Evolutionary conservation across 2,329 filamentous ascomycete species (phyloP).

Genomic region (Rhynchosporium agropyri): DNA sequence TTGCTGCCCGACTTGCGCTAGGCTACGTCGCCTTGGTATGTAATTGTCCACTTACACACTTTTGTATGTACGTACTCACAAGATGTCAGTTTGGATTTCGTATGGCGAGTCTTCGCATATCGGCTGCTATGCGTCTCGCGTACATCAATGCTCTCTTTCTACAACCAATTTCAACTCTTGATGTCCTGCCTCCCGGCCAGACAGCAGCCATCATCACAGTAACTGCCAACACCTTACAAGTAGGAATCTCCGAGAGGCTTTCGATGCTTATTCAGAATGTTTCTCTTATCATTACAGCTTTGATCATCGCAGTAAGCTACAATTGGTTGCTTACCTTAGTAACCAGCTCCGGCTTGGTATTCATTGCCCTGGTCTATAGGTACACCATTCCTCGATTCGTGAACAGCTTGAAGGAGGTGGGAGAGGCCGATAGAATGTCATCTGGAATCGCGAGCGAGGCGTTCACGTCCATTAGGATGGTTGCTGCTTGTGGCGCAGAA

Average conservation of each 20-base stretch:
- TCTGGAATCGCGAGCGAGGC: slow-evolving; percentile 63
- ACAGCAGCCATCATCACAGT: slow-evolving; percentile 60
- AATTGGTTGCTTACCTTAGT: slow-evolving; percentile 64
- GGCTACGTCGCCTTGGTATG: slow-evolving; percentile 59
- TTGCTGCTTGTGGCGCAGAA: slow-evolving; percentile 65
- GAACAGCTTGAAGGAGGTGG: slow-evolving; percentile 51
- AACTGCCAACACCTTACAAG: slow-evolving; percentile 62
- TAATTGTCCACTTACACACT: background rate
- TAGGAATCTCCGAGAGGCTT: slow-evolving; percentile 66
- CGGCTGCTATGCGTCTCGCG: slow-evolving; percentile 61
- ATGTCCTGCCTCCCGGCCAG: slow-evolving; percentile 59
- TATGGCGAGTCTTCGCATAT: slow-evolving; percentile 63
- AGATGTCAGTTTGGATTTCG: slow-evolving; percentile 57
- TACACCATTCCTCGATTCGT: slow-evolving; percentile 58
- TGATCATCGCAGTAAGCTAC: slow-evolving; percentile 58
- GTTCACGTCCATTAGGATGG: slow-evolving; percentile 61
- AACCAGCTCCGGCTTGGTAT: slow-evolving; percentile 58
- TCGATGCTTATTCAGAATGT: slow-evolving; percentile 59
- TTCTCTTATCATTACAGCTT: slow-evolving; percentile 55
- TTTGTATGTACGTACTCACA: background rate
- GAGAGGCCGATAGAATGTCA: slow-evolving; percentile 57
- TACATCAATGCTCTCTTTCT: slow-evolving; percentile 64
- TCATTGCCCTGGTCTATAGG: slow-evolving; percentile 55
- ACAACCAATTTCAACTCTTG: slow-evolving; percentile 69
- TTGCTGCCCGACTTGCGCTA: slow-evolving; percentile 65